Conservation (phyloP, 2,329 filamentous ascomycete genomes). For the Talaromyces sp. region DNA sequence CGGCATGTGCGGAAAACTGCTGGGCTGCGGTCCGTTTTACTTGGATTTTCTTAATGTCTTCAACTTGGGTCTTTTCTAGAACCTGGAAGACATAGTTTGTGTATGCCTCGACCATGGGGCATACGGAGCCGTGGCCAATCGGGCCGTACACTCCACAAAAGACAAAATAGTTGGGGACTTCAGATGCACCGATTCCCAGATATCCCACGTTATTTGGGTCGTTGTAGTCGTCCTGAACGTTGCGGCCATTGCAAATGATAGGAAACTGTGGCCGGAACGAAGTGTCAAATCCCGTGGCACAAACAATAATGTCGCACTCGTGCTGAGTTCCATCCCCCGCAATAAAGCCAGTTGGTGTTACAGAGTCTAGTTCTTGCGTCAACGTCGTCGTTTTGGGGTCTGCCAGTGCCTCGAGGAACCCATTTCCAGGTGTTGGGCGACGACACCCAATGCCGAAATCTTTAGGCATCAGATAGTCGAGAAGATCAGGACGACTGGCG, state of each 20-base stretch:
- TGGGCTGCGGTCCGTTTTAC: not conserved
- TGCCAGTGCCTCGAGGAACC: not conserved
- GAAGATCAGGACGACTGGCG: not conserved
- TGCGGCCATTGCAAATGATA: constrained; percentile 30
- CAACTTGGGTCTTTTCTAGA: not conserved
- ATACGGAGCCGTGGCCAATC: constrained; percentile 31
- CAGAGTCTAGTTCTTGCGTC: not conserved
- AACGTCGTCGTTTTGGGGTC: not conserved
- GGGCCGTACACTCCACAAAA: constrained; percentile 29
- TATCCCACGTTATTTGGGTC: constrained; percentile 40
- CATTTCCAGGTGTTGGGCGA: not conserved
- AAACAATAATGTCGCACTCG: constrained; percentile 20
- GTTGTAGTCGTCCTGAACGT: constrained; percentile 36
- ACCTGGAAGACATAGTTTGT: not conserved
- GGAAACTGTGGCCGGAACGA: constrained; percentile 40
- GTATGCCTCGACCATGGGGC: not conserved
- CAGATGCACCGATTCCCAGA: constrained; percentile 39
- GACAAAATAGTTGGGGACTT: constrained; percentile 43
- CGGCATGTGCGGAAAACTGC: not conserved
- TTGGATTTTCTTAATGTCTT: not conserved
- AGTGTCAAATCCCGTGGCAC: constrained; percentile 37
- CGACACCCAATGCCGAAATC: not conserved
- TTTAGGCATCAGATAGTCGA: not conserved
- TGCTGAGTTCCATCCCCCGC: constrained; percentile 7
- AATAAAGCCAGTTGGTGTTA: not conserved